A percentile compares a stretch with the other conserved stretches of the same genome.
phyloP scores from a whole-genome alignment of 78 protist genomes.

The Isochrysis galbana region DNA sequence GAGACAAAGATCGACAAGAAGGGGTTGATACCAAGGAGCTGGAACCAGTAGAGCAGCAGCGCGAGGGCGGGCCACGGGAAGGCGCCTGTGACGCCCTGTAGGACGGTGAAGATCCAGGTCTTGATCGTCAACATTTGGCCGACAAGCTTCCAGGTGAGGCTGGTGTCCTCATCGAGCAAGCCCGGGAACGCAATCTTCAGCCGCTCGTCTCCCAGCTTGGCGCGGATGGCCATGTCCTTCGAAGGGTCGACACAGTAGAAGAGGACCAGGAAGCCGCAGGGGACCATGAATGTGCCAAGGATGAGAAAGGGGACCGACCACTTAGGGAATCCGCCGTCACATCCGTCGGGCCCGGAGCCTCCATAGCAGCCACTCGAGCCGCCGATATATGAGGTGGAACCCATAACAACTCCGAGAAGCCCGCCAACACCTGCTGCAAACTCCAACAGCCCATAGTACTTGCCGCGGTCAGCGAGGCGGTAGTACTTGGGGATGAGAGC shows the following conservation, averaged over 20 bases:
- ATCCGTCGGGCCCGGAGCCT: not conserved
- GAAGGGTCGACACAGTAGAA: not conserved
- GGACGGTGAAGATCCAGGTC: not conserved
- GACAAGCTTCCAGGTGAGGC: not conserved
- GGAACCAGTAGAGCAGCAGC: not conserved
- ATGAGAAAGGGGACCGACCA: not conserved
- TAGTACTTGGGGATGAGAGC: not conserved
- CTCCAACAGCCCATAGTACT: not conserved
- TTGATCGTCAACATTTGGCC: not conserved
- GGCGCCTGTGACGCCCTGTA: not conserved
- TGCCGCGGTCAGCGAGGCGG: not conserved
- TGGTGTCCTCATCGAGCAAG: not conserved
- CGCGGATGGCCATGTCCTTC: not conserved
- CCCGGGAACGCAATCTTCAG: not conserved
- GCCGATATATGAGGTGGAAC: not conserved
- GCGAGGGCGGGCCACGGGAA: not conserved
- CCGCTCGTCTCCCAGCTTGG: not conserved
- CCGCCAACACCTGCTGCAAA: not conserved
- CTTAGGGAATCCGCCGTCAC: not conserved
- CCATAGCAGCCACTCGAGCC: not conserved
- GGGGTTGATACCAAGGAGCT: not conserved
- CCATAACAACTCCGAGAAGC: not conserved
- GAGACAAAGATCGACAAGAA: not conserved
- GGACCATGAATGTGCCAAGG: not conserved
- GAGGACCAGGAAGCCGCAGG: not conserved